Conservation (phyloP, 2,329 filamentous ascomycete genomes). For the Neofusicoccum sp. region DNA sequence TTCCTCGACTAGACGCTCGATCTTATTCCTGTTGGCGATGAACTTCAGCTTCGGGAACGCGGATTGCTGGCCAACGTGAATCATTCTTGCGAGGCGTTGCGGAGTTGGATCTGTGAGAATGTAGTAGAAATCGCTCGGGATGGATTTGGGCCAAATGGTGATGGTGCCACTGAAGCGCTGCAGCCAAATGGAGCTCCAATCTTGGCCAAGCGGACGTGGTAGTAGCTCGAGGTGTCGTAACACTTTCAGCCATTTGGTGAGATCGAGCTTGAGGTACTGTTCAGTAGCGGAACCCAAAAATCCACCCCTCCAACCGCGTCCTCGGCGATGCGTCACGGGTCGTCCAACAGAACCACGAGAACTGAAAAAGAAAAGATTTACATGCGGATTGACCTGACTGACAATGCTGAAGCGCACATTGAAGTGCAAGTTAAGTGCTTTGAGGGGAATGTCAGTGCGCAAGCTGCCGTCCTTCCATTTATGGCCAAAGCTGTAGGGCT, state of each 20-base stretch:
- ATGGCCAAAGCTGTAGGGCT: constrained; percentile 93
- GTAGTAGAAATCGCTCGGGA: constrained; percentile 75
- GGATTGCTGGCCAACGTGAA: constrained; percentile 84
- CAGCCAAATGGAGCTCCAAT: constrained; percentile 96
- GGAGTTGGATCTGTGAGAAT: constrained; percentile 82
- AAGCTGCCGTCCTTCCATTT: constrained; percentile 99
- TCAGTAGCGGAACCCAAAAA: constrained; percentile 85
- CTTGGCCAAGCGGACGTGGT: constrained; percentile 84
- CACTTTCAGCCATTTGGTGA: constrained; percentile 97
- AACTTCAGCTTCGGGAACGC: constrained; percentile 92
- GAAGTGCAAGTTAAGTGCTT: constrained; percentile 91
- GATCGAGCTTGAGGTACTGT: constrained; percentile 92
- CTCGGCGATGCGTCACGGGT: constrained; percentile 46
- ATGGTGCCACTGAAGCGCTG: constrained; percentile 93
- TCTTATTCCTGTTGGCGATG: constrained; percentile 78
- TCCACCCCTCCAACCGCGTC: constrained; percentile 20
- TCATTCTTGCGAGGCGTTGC: constrained; percentile 76
- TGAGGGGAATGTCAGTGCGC: constrained; percentile 91
- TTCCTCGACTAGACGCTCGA: constrained; percentile 68
- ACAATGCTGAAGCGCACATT: constrained; percentile 98
- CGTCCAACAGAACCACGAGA: constrained; percentile 87
- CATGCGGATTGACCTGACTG: constrained; percentile 86
- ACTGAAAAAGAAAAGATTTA: constrained; percentile 98
- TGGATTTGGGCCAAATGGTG: constrained; percentile 89
- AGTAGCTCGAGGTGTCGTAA: constrained; percentile 88